phyloP scores from a whole-genome alignment of 345 rosid genomes.

The Aquilaria yunnanensis region DNA sequence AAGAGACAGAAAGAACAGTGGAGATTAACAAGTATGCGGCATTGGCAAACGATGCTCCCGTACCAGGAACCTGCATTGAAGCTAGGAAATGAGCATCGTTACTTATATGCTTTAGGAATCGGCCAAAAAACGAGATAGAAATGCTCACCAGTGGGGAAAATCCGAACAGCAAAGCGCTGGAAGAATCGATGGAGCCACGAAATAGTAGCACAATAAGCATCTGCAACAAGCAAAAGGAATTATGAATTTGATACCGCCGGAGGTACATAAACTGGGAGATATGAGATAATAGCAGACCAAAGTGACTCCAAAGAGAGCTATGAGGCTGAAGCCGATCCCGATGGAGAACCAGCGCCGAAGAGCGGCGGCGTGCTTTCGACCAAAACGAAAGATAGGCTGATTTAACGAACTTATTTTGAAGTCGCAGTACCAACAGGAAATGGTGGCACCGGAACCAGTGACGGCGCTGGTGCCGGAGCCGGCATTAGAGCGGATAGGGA shows the following conservation, averaged over 20 bases:
- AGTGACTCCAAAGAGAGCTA: slow-evolving; percentile 46
- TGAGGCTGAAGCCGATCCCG: slow-evolving; percentile 66
- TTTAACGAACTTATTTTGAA: slow-evolving; percentile 41
- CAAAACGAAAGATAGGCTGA: slow-evolving; percentile 47
- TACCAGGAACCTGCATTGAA: not conserved
- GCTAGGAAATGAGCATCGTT: not conserved
- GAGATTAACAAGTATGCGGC: slow-evolving; percentile 43
- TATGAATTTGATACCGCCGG: not conserved
- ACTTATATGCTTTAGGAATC: not conserved
- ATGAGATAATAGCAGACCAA: slow-evolving; percentile 21
- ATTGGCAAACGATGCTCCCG: slow-evolving; percentile 45
- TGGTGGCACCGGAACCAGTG: slow-evolving; percentile 8
- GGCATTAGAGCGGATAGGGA: too few relatives aligned
- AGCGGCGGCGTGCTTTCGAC: slow-evolving; percentile 43
- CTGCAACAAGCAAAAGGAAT: not conserved
- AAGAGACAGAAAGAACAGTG: slow-evolving; percentile 61
- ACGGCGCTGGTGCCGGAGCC: too few relatives aligned
- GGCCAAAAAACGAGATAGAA: not conserved
- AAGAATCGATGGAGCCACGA: slow-evolving; percentile 12
- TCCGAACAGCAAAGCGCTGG: slow-evolving; percentile 30
- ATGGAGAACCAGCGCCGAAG: slow-evolving; percentile 69
- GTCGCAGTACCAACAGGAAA: slow-evolving; percentile 55
- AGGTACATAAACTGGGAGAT: not conserved
- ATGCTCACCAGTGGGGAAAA: slow-evolving; percentile 32
- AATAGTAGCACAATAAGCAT: slow-evolving; percentile 6